phyloP scores from a whole-genome alignment of 208 protist species.

The Zelonia costaricensis region DNA sequence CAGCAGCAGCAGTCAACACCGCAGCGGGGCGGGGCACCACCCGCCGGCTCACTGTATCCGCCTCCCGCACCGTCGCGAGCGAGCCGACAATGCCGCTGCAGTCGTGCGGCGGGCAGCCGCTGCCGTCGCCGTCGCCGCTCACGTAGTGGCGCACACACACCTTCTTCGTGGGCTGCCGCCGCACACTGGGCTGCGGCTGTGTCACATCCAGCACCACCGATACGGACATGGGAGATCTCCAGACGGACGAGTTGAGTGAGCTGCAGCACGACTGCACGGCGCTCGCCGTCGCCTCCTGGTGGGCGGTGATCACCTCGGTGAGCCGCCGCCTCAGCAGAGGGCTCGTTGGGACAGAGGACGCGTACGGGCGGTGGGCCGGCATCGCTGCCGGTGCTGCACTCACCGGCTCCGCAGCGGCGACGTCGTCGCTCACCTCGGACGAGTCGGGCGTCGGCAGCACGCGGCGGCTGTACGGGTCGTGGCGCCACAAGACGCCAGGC shows the following conservation, averaged over 20 bases:
- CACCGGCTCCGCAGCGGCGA: background rate
- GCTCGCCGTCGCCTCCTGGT: background rate
- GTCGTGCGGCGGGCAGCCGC: slow-evolving; percentile 3
- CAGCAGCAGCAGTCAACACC: too few relatives aligned
- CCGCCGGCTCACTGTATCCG: too few relatives aligned
- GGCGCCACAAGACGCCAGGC: slow-evolving; percentile 59
- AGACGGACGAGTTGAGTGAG: too few relatives aligned
- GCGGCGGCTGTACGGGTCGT: slow-evolving; percentile 69
- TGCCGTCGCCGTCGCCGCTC: background rate
- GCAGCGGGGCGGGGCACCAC: too few relatives aligned
- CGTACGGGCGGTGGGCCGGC: background rate
- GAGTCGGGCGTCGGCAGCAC: slow-evolving; percentile 16
- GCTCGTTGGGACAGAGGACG: background rate
- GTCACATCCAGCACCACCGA: too few relatives aligned
- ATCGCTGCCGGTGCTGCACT: background rate
- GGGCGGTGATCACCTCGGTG: too few relatives aligned
- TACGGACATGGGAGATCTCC: too few relatives aligned
- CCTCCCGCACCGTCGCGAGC: slow-evolving; percentile 6
- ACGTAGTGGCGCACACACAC: slow-evolving; percentile 32
- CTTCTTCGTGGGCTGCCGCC: slow-evolving; percentile 30
- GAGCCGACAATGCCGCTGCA: background rate
- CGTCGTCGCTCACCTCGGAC: background rate
- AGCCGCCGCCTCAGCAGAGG: too few relatives aligned
- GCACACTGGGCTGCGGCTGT: slow-evolving; percentile 20
- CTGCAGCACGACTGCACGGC: too few relatives aligned